Conservation (phyloP, 768 basidiomycete species). For the Galerina sulciceps region DNA sequence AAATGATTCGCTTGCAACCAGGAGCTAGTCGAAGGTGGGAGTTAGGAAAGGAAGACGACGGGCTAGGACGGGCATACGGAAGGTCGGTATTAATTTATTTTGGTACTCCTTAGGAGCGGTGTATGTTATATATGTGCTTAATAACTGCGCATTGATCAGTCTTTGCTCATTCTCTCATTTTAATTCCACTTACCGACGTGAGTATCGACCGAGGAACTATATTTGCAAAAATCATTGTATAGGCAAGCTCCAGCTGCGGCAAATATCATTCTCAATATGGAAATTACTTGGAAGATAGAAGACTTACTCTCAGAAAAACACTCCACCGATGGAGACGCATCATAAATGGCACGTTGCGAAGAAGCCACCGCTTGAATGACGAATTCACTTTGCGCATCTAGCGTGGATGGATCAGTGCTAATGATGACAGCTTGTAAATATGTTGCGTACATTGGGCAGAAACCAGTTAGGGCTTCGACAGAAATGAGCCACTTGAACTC, state of each 20-base stretch:
- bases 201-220: slow-evolving; percentile 3
- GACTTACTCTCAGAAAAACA: slow-evolving; percentile 17
- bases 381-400: slow-evolving; percentile 21
- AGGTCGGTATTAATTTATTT: slow-evolving; percentile 49
- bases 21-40: slow-evolving; percentile 31
- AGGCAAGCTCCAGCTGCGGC: slow-evolving; percentile 16
- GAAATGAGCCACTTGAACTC: slow-evolving; percentile 49
- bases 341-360: slow-evolving; percentile 8
- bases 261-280: not conserved
- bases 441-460: slow-evolving; percentile 42
- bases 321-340: slow-evolving; percentile 15
- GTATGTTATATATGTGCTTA: slow-evolving; percentile 37
- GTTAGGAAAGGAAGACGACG: not conserved
- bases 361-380: slow-evolving; percentile 9
- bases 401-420: not conserved
- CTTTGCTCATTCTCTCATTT: no score
- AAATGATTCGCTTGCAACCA: slow-evolving; percentile 59
- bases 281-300: not conserved
- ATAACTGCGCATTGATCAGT: slow-evolving; percentile 12
- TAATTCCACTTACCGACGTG: not conserved
- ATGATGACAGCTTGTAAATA: not conserved
- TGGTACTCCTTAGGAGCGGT: slow-evolving; percentile 49
- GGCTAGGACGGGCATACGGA: slow-evolving; percentile 36
- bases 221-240: slow-evolving; percentile 10
- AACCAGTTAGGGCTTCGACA: slow-evolving; percentile 55